Conservation (phyloP, 2,329 filamentous ascomycete genomes). For the Ophiostoma himal-ulmi region DNA sequence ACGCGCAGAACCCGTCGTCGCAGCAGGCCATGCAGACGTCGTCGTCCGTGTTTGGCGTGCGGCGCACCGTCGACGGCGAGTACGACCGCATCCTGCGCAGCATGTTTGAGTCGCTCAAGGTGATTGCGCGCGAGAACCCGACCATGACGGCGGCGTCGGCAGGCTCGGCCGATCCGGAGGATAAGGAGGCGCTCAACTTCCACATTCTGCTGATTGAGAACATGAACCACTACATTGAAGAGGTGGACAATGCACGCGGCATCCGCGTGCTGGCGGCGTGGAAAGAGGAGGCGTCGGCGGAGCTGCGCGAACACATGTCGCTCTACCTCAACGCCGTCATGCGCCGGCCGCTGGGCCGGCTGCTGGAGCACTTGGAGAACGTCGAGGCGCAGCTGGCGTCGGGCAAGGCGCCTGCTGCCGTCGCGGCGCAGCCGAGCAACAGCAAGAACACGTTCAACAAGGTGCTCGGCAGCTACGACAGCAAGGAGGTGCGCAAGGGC, state of each 20-base stretch:
- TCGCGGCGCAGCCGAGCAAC: conserved; percentile 77
- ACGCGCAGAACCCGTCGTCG: neutral
- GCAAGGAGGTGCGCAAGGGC: conserved; percentile 81
- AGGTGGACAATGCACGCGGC: conserved; percentile 66
- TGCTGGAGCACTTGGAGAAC: conserved; percentile 86
- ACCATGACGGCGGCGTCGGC: conserved; percentile 24
- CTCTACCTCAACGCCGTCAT: conserved; percentile 86
- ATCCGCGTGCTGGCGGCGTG: conserved; percentile 76
- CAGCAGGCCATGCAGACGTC: conserved; percentile 30
- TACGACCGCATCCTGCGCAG: conserved; percentile 85
- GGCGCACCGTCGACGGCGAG: conserved; percentile 74
- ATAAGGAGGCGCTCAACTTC: conserved; percentile 95
- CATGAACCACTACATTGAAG: conserved; percentile 95
- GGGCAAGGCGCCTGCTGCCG: conserved; percentile 54
- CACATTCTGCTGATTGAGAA: conserved; percentile 97
- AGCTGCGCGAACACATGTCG: conserved; percentile 80
- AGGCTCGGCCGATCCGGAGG: conserved; percentile 59
- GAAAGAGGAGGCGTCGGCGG: conserved; percentile 68
- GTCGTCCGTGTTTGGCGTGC: conserved; percentile 52
- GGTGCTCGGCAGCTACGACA: conserved; percentile 71
- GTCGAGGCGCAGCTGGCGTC: conserved; percentile 66
- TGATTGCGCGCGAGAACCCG: conserved; percentile 73
- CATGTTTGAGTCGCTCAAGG: conserved; percentile 96
- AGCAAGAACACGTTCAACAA: conserved; percentile 80
- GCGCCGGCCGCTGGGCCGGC: conserved; percentile 78